Base-by-base conservation (phyloP, 257 asterid species). In the Solanum virginianum region DNA sequence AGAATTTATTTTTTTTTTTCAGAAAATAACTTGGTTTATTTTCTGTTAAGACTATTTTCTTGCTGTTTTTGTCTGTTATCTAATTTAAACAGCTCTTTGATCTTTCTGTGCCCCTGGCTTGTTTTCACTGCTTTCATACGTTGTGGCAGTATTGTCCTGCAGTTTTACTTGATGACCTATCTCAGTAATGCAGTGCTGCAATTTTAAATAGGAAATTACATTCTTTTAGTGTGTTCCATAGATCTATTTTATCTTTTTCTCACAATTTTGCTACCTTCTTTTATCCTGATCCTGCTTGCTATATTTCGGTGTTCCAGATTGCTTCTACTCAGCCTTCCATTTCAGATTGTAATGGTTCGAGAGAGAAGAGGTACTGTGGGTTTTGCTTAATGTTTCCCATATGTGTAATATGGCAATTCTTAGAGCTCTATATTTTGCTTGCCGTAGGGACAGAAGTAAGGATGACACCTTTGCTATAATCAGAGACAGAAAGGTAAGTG, bases 401-500 rank as follows among this genome's bases (percentile, higher is more conserved):
- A 5, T 84, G 65, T 60, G 29, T 68, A 60, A 53, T 6, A 13
- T 56, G 82, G 77, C 29, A 81, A 69, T 83, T 87, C 82, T 86
- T 41, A 83, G 53, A 36, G 47, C 60, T 88, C 55, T 69, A 60
- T 81, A 17, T 84, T 85, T 74, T 88, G 49, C 62, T 84, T 32
- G 74, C 9, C 80, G 80, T 89, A 91, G 94, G 88, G 93, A 92
- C 39, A 92, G 94, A 87, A 90, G 86, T 80, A 90, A 85, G 89
- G 94, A 93, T 85, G 98, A 93, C 80, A 83, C 88, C 70, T 84
- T 90, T 55, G 85, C 89, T 68, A 81, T 87, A 39, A 49, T 94
- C 83, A 92, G 97, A 89, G 97, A 94, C 72, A 91, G 98, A 89
- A 95, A 95, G 95, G 99, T 92, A 87, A 87, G 80, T 59, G 63